Evolutionary conservation across 495 filamentous ascomycete genomes (phyloP), one percentile per base, ranked within the genome.

Genomic region (Annulohypoxylon bovei): DNA sequence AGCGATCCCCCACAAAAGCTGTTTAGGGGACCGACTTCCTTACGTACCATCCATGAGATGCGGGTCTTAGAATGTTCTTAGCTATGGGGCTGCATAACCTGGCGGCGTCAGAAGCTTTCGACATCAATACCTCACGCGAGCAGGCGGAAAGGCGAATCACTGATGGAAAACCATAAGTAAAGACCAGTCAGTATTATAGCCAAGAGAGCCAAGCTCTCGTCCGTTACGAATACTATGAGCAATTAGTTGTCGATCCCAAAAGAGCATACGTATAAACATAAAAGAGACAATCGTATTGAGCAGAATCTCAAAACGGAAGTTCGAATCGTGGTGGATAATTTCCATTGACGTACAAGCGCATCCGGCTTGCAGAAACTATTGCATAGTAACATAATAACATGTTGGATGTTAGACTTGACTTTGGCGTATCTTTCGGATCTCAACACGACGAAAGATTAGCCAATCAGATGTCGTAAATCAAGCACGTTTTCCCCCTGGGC

Each of bases 1-100:
- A 69, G 32, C 50, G 32, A 47, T 62, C 61, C 70, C 70, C 70
- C 70, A 69, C 65, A 73, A 66, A 62, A 65, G 23, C 59, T 69
- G 49, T 65, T 68, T 67, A 72, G 50, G 69, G 69, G 64, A 72
- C 69, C 69, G 64, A 66, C 37, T 55, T 52, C 49, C 60, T 60
- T 68, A 56, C 39, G 64, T 68, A 67, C 54, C 53, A 64, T 2
- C 39, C 39, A 18, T 42, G 39, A 42, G 39, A 16, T 71, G 63
- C 63, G 69, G 64, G 63, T 62, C 56, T 63, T n/a, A 59, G 30
- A 37, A 56, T 7, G 32, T 27, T 61, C 68, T 71, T 66, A 62
- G 68, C 68, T 47, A 72, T 72, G 69, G 64, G 69, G 59, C 63
- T 72, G 64, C 69, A 64, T 59, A 42, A 42, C 12, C 39, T 14